Conservation (phyloP, 2,329 filamentous ascomycete species). For the Aphanoascus verrucosus region DNA sequence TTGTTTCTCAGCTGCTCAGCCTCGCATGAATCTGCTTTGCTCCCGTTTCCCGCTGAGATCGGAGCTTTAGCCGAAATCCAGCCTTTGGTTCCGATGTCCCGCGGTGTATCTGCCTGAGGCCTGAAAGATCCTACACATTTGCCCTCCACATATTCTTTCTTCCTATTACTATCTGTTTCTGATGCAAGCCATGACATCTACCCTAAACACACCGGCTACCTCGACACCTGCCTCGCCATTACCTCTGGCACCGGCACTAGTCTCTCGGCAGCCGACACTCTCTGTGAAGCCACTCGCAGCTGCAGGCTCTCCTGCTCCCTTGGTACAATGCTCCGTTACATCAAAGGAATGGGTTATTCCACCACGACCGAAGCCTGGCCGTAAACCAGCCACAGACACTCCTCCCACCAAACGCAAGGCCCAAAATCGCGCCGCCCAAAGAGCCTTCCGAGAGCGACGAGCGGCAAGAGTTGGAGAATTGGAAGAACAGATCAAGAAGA, state of each 20-base stretch:
- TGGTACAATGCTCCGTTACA: conserved; percentile 48
- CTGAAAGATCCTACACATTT: not conserved
- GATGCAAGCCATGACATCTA: conserved; percentile 28
- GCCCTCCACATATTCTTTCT: not conserved
- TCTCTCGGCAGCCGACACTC: conserved; percentile 21
- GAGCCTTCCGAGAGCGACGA: conserved; percentile 88
- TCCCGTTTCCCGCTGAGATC: not conserved
- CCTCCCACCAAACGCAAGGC: conserved; percentile 82
- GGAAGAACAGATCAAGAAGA: conserved; percentile 41
- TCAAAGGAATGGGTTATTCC: conserved; percentile 80
- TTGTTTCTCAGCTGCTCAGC: not conserved
- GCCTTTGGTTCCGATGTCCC: conserved; percentile 6
- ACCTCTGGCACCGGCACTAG: conserved; percentile 23
- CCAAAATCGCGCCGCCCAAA: conserved; percentile 83
- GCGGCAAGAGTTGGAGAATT: conserved; percentile 72
- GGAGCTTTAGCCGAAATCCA: not conserved
- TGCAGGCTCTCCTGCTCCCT: conserved; percentile 29
- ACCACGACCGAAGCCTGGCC: conserved; percentile 80
- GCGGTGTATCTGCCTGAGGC: not conserved
- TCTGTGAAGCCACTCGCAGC: conserved; percentile 29
- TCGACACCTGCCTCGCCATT: conserved; percentile 31
- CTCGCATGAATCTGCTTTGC: not conserved
- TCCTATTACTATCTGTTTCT: not conserved
- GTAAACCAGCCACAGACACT: conserved; percentile 89
- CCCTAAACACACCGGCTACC: conserved; percentile 29